Base-by-base conservation (phyloP, 441 rosid species). In the Cnidoscolus chayamansa region DNA sequence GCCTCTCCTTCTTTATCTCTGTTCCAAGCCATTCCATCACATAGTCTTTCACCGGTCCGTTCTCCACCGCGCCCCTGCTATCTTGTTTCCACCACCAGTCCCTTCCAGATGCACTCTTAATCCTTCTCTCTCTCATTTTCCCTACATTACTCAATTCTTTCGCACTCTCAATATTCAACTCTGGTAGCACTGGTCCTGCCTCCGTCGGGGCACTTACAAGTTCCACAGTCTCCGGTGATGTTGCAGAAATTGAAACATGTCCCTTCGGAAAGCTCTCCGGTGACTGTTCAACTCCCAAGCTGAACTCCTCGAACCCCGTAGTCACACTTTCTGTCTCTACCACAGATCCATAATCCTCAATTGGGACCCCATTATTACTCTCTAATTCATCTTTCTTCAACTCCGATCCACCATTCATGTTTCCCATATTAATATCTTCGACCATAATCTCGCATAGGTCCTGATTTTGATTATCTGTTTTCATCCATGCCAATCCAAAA, bases 21-120 rank as follows among this genome's bases (percentile, higher is more conserved):
- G 87, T 83, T 47, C 97, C 98, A 78, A 94, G 87, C 97, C 98
- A 94, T 58, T 94, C 90, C 87, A 79, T 89, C 74, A 92, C 98
- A 77, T 92, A 89, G 45, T 94, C 97, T 71, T 92, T 92, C 82
- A 86, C 88, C 62, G 20, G 78, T 47, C 81, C 90, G 47, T 71
- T 71, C 65, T 82, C 86, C 55, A 43, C 70, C 6, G 63, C 67
- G 47, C 35, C 84, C 56, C 65, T 74, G 8, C 73, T 82, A 5
- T 85, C 93, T 75, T 86, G 25, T 25, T 25, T 25, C 25, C 25
- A 25, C 25, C 25, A 25, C 25, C 25, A 25, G 25, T 25, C 25
- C 74, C 72, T 83, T 30, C 80, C 76, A 12, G 85, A 79, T 10
- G 48, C 73, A 25, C 79, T 84, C 81, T 70, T 84, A 45, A n/a